These are phyloP conservation scores for Calamus simplicifolius DNA, from an alignment of 176 grass and related monocot species.

Conservation along the genomic window DNA sequence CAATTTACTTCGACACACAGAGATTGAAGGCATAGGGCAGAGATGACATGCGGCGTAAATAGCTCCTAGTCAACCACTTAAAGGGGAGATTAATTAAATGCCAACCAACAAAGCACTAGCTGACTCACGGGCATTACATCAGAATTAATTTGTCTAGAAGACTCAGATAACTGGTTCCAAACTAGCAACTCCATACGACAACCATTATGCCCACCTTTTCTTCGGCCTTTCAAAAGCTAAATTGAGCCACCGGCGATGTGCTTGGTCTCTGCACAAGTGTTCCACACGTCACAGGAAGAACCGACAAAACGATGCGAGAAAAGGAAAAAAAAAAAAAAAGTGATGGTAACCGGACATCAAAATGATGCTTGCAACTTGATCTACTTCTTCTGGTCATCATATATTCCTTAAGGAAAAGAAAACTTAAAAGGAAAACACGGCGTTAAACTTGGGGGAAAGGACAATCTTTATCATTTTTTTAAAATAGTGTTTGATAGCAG, in stretches of 20 bases:
- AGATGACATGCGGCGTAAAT: too few species aligned
- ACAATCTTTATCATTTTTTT: neutral
- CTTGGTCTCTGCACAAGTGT: neutral
- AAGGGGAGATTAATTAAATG: conserved; percentile 19
- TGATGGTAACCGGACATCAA: neutral
- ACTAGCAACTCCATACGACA: conserved; percentile 11
- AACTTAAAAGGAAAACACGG: neutral
- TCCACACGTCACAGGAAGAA: neutral
- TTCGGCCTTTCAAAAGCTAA: neutral
- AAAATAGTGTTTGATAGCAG: neutral
- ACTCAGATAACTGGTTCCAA: conserved; percentile 7
- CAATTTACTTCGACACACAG: too few species aligned
- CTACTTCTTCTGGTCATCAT: neutral
- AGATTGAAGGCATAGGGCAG: too few species aligned
- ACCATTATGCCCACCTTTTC: conserved; percentile 7
- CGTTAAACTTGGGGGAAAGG: neutral
- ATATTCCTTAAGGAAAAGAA: neutral
- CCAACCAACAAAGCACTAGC: conserved; percentile 31
- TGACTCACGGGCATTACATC: conserved; percentile 46
- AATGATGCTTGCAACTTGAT: neutral
- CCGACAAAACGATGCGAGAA: neutral
- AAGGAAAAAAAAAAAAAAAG: neutral
- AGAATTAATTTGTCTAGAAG: conserved; percentile 5
- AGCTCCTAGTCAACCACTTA: too few species aligned
- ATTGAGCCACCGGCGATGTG: too few species aligned